Evolutionary conservation across 176 grass and related monocot species (phyloP).

Genomic region (Oryza meyeriana): DNA sequence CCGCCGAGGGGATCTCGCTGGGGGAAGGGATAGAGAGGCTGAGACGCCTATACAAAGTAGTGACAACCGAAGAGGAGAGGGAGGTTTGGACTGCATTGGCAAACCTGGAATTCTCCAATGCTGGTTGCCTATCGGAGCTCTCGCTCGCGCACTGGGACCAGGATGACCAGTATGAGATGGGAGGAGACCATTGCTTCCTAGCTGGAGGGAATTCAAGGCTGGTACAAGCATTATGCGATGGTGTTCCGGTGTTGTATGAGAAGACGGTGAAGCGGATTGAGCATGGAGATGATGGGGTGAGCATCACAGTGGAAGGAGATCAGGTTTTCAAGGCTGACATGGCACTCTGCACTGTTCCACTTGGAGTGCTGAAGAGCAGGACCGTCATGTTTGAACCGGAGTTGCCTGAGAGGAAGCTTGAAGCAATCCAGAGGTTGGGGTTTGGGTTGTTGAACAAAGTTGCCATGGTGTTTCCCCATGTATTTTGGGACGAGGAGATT

Average conservation of each 20-base stretch:
- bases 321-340: constrained; percentile 86
- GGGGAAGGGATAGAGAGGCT: constrained; percentile 72
- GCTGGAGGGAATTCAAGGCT: constrained; percentile 80
- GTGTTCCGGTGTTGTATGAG: constrained; percentile 68
- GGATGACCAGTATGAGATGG: constrained; percentile 92
- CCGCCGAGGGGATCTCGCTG: constrained; percentile 64
- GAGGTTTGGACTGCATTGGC: constrained; percentile 92
- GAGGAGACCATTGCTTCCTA: constrained; percentile 90
- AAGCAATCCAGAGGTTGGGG: constrained; percentile 67
- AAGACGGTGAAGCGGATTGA: constrained; percentile 71
- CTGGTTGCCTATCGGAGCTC: constrained; percentile 68
- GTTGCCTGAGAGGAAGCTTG: constrained; percentile 65
- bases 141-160: constrained; percentile 93
- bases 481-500: constrained; percentile 89
- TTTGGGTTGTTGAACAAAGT: constrained; percentile 94
- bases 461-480: constrained; percentile 85
- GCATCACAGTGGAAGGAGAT: constrained; percentile 50
- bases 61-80: constrained; percentile 49
- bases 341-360: constrained; percentile 80
- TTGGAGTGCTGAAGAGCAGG: constrained; percentile 75
- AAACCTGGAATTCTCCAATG: constrained; percentile 93
- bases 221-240: constrained; percentile 64
- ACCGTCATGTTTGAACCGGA: constrained; percentile 63
- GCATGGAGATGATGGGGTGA: constrained; percentile 56
- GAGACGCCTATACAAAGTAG: constrained; percentile 65